Evolutionary conservation across 2,329 filamentous ascomycete species (phyloP), one percentile per base, ranked within the genome.

Genomic region (Paraconiothyrium sp.): DNA sequence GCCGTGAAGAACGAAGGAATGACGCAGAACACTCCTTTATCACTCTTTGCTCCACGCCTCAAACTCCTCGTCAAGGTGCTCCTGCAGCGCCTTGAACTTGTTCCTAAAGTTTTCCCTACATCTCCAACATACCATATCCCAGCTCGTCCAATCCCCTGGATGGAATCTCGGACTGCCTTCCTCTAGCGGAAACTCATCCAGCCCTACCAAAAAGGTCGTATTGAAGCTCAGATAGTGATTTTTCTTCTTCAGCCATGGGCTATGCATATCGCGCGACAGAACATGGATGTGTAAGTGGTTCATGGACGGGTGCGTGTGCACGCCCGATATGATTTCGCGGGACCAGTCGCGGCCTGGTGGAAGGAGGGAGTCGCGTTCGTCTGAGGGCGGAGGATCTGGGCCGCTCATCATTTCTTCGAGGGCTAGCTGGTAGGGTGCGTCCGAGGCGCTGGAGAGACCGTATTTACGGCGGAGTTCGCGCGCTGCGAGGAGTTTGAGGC

Each of bases 161-260:
- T 88, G 75, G 65, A 89, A 84, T 61, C 92, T 81, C 49, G 80
- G 77, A 75, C 96, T 92, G 58, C 89, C 86, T 30, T 81, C 64
- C 0, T 84, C 83, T 34, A 98, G 80, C 4, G 95, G 94, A 54
- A 97, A 94, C 62, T 94, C 91, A 24, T 88, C 88, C 30, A 98
- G 72, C 16, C 85, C 84, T 13, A 98, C 86, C 24, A 99, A 87
- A 76, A 98, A 99, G 3, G 87, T 86, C 56, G 94, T 96, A 35
- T 87, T 89, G 79, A 98, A 98, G 66, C 91, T 95, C 74, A 95
- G 92, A 80, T 97, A 98, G 80, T 98, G 95, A 76, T 93, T 94
- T 66, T 89, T 85, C 74, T 94, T 89, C 80, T 90, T 92, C 78
- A 97, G 68, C 49, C 84, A 85, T 11, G 86, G 84, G 41, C 90